Conservation (phyloP, 495 filamentous ascomycete genomes). For the Penicillium flavigenum region DNA sequence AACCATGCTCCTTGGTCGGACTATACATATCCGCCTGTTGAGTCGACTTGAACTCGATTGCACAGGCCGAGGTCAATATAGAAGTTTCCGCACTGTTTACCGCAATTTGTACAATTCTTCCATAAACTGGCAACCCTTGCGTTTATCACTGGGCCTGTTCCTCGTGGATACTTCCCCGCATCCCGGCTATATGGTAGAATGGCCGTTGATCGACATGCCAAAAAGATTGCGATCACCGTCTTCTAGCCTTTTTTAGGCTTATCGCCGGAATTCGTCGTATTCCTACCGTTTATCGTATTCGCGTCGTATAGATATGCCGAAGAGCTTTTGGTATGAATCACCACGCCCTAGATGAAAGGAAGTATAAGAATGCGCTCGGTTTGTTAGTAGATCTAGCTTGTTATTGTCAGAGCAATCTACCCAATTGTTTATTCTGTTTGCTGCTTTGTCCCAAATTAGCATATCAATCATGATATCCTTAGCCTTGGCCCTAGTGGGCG, state of each 20-base stretch:
- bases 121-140: background rate
- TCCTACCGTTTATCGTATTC: slow-evolving; percentile 3
- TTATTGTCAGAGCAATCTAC: background rate
- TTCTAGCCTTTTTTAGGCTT: background rate
- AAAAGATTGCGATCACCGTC: background rate
- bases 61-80: background rate
- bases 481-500: slow-evolving; percentile 9
- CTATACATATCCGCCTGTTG: background rate
- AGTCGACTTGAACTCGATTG: background rate
- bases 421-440: background rate
- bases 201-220: slow-evolving; percentile 1
- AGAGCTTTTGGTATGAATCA: background rate
- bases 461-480: slow-evolving; percentile 13
- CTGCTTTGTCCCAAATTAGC: background rate
- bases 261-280: background rate
- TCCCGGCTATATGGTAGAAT: background rate
- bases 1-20: background rate
- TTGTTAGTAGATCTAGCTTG: background rate
- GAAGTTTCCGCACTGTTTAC: background rate
- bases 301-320: slow-evolving; percentile 1
- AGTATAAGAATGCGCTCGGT: background rate
- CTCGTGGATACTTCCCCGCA: background rate
- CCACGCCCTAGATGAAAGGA: background rate
- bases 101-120: background rate
- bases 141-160: background rate